Evolutionary conservation across 2,329 filamentous ascomycete species (phyloP).

Genomic region (Neopestalotiopsis rosae): DNA sequence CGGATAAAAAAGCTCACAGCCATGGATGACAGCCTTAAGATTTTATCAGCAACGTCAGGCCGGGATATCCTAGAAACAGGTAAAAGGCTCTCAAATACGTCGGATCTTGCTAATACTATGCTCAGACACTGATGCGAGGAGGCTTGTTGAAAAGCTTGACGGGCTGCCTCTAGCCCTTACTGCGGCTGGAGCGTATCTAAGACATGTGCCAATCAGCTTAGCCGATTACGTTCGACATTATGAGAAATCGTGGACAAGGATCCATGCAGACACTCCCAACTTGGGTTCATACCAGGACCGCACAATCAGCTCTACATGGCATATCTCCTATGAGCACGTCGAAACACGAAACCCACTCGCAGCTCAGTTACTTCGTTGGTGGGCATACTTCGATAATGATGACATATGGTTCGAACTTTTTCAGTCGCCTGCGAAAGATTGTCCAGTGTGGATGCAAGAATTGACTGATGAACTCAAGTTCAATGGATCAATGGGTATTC

Average conservation of each 20-base stretch:
- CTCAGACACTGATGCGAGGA: conserved; percentile 34
- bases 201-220: conserved; percentile 40
- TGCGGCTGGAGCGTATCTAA: conserved; percentile 50
- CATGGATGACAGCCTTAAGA: conserved; percentile 35
- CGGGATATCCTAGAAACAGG: conserved; percentile 30
- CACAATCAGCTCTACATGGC: conserved; percentile 42
- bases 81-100: conserved; percentile 25
- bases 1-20: conserved; percentile 38
- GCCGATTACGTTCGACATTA: conserved; percentile 42
- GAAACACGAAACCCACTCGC: conserved; percentile 32
- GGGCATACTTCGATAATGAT: too few species aligned
- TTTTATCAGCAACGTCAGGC: conserved; percentile 35
- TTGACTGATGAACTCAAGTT: conserved; percentile 20
- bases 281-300: conserved; percentile 38
- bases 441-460: conserved; percentile 16
- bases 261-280: conserved; percentile 40
- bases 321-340: conserved; percentile 44
- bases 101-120: conserved; percentile 8
- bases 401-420: conserved; percentile 25
- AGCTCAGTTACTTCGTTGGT: conserved; percentile 22
- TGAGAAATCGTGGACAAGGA: conserved; percentile 10
- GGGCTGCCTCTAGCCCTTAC: conserved; percentile 52
- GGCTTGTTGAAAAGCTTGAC: conserved; percentile 42
- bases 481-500: conserved; percentile 16
- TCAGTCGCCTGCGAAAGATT: not conserved